These are phyloP conservation scores for Parietichytrium sp. DNA, from an alignment of 108 stramenopile genomes.

Conservation along the genomic window DNA sequence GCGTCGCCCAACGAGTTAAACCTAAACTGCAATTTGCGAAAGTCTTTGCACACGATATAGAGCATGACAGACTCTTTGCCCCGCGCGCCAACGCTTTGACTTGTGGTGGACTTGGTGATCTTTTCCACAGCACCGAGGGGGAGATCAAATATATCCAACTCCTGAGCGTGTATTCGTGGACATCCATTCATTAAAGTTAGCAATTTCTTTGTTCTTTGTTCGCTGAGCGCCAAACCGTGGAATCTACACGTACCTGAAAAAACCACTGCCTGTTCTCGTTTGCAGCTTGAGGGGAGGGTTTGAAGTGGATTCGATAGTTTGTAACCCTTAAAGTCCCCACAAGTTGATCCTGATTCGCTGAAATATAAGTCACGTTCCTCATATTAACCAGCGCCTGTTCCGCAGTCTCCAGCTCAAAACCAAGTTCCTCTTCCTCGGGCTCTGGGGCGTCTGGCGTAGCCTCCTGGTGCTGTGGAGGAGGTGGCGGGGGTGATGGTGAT, in stretches of 20 bases:
- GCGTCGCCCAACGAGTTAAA: not conserved
- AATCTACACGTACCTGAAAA: no score
- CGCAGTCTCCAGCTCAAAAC: no score
- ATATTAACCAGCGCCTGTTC: slow-evolving; percentile 30
- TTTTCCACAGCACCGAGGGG: not conserved
- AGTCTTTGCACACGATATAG: slow-evolving; percentile 31
- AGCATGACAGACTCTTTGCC: slow-evolving; percentile 8
- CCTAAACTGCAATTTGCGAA: not conserved
- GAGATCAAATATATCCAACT: not conserved
- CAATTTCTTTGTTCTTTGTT: no score
- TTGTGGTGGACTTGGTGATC: not conserved
- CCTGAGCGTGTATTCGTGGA: no score
- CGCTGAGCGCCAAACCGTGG: no score
- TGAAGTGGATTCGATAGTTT: not conserved
- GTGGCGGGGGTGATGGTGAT: not conserved
- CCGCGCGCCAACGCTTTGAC: not conserved
- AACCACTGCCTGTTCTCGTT: not conserved
- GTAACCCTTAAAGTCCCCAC: not conserved
- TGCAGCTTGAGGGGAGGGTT: not conserved
- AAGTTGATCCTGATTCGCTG: not conserved
- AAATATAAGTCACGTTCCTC: not conserved
- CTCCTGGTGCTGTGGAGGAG: not conserved
- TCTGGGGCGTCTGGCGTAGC: not conserved
- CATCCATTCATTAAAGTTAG: no score
- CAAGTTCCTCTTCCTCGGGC: no score